Conservation (phyloP, 169 alveolate species). For the Babesia ovis region DNA sequence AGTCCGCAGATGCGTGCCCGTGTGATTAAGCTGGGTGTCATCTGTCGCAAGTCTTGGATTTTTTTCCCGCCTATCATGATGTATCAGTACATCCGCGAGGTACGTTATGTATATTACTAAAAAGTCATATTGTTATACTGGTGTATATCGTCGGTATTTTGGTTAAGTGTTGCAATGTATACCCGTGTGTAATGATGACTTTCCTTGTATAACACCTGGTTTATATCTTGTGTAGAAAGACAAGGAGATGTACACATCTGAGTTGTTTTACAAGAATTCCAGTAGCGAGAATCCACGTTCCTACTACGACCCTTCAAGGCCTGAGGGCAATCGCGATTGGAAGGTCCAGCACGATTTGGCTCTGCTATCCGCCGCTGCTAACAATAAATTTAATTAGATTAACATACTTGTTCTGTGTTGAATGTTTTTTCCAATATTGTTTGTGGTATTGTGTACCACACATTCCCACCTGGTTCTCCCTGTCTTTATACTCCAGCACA, state of each 20-base stretch:
- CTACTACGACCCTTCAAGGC: slow-evolving; percentile 66
- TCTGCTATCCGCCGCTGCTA: slow-evolving; percentile 73
- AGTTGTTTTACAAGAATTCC: slow-evolving; percentile 68
- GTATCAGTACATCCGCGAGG: slow-evolving; percentile 84
- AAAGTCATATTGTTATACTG: no score
- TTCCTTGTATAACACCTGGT: background rate
- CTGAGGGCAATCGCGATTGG: slow-evolving; percentile 68
- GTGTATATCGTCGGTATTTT: no score
- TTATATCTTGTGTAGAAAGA: slow-evolving; percentile 49
- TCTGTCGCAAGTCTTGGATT: slow-evolving; percentile 68
- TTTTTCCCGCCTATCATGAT: slow-evolving; percentile 80
- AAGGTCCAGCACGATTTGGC: slow-evolving; percentile 73
- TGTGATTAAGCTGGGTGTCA: slow-evolving; percentile 57
- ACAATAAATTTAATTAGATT: slow-evolving; percentile 19
- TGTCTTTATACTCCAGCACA: no score
- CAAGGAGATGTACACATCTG: slow-evolving; percentile 72
- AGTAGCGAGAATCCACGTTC: slow-evolving; percentile 43
- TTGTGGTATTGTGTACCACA: background rate
- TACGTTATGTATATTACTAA: no score
- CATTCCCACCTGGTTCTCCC: background rate
- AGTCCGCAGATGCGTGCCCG: slow-evolving; percentile 49
- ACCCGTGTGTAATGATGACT: no score
- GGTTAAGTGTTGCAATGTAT: no score
- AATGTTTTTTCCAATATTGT: no score
- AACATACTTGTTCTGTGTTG: background rate